Percentiles rank a stretch among this genome's conserved stretches.
These are phyloP conservation scores for Rosa hybrid DNA, from an alignment of 331 rosid species.

Conservation along the genomic window DNA sequence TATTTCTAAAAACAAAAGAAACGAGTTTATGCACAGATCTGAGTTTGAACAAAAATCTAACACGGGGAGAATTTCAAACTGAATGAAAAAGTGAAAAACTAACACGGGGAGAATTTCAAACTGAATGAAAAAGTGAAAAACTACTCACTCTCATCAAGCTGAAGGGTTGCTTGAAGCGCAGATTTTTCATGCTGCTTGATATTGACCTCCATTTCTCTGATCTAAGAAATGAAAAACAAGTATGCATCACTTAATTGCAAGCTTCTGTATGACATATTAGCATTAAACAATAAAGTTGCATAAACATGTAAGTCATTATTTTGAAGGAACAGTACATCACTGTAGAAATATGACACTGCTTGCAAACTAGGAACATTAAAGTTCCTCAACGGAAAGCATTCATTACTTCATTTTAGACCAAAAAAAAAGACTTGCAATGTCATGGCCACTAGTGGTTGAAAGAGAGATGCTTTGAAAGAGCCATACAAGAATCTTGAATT, in stretches of 20 bases:
- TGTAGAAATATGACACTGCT: not conserved
- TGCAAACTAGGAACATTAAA: not conserved
- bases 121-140: not conserved
- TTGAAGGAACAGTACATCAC: not conserved
- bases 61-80: not conserved
- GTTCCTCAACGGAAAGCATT: not conserved
- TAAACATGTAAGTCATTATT: not conserved
- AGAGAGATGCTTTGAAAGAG: not conserved
- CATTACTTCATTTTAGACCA: not conserved
- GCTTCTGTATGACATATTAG: not conserved
- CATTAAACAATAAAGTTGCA: not conserved
- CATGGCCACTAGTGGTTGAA: not conserved
- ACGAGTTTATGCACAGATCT: not conserved
- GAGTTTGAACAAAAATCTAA: not conserved
- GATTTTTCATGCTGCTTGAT: slow-evolving; percentile 71
- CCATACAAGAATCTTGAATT: not conserved
- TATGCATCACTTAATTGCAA: slow-evolving; percentile 13
- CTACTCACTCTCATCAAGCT: slow-evolving; percentile 61
- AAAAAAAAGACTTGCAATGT: not conserved
- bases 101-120: not conserved
- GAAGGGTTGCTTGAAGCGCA: slow-evolving; percentile 66
- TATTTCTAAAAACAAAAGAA: not conserved
- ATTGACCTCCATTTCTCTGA: slow-evolving; percentile 67
- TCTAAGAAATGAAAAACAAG: slow-evolving; percentile 46
- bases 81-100: not conserved